Conservation (phyloP, 2,329 filamentous ascomycete genomes). For the Aphanocladium album region DNA sequence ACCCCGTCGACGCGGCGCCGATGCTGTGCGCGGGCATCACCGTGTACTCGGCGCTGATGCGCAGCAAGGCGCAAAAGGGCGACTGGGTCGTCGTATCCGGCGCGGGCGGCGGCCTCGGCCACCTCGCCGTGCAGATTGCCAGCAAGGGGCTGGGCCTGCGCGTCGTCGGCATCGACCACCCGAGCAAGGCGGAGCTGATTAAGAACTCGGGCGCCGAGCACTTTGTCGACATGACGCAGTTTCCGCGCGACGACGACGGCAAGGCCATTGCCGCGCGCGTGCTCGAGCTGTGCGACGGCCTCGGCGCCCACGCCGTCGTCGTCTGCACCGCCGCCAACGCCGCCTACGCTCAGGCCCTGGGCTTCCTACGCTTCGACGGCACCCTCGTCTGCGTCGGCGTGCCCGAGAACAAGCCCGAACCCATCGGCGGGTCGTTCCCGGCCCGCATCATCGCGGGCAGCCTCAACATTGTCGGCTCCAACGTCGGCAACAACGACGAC, state of each 20-base stretch:
- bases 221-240: slow-evolving; percentile 42
- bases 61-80: slow-evolving; percentile 59
- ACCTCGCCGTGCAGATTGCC: slow-evolving; percentile 69
- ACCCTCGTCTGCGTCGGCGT: slow-evolving; percentile 26
- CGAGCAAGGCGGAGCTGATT: slow-evolving; percentile 21
- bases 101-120: slow-evolving; percentile 67
- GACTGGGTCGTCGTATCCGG: slow-evolving; percentile 70
- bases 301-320: slow-evolving; percentile 18
- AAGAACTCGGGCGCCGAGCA: slow-evolving; percentile 22
- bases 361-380: slow-evolving; percentile 23
- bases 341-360: slow-evolving; percentile 20
- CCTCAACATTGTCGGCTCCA: slow-evolving; percentile 42
- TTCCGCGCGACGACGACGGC: slow-evolving; percentile 26
- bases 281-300: slow-evolving; percentile 16
- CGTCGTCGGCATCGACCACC: slow-evolving; percentile 25
- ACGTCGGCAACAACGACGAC: slow-evolving; percentile 46
- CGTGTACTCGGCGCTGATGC: slow-evolving; percentile 65
- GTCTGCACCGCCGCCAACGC: slow-evolving; percentile 21
- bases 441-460: slow-evolving; percentile 35
- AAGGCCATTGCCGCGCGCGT: slow-evolving; percentile 32
- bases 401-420: slow-evolving; percentile 19
- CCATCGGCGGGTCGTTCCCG: slow-evolving; percentile 41
- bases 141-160: slow-evolving; percentile 29
- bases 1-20: slow-evolving; percentile 41
- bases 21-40: slow-evolving; percentile 66